These are phyloP conservation scores for Hypoxylon perforatum DNA, from an alignment of 495 filamentous ascomycete genomes.

Conservation along the genomic window DNA sequence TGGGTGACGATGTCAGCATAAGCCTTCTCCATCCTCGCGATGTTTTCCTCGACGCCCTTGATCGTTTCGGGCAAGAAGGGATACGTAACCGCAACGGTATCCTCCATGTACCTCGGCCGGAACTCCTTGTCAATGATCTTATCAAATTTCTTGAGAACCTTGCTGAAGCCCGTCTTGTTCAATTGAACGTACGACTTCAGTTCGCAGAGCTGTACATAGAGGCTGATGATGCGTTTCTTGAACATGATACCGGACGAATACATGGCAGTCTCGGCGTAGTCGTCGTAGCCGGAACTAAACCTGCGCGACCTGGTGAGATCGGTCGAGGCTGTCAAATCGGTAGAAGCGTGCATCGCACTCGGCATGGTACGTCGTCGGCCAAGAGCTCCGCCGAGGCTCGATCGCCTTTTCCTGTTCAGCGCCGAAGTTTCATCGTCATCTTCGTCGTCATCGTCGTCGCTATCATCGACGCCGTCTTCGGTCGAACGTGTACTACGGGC, in stretches of 20 bases:
- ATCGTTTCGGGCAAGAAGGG: slow-evolving; percentile 80
- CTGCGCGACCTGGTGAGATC: slow-evolving; percentile 63
- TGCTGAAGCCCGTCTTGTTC: slow-evolving; percentile 95
- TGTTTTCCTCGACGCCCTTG: slow-evolving; percentile 73
- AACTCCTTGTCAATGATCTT: slow-evolving; percentile 89
- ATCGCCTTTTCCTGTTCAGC: slow-evolving; percentile 56
- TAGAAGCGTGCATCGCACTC: slow-evolving; percentile 53
- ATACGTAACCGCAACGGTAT: slow-evolving; percentile 76
- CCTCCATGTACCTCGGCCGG: slow-evolving; percentile 76
- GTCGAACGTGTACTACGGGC: slow-evolving; percentile 56
- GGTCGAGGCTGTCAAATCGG: slow-evolving; percentile 67
- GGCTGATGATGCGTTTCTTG: slow-evolving; percentile 87
- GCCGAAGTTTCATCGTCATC: slow-evolving; percentile 65
- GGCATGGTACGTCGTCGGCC: slow-evolving; percentile 52
- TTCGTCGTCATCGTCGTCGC: slow-evolving; percentile 75
- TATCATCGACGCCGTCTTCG: slow-evolving; percentile 62
- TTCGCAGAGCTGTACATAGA: slow-evolving; percentile 95
- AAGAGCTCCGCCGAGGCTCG: slow-evolving; percentile 43
- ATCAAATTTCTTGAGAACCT: slow-evolving; percentile 98
- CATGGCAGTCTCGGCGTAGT: slow-evolving; percentile 79
- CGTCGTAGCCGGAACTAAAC: slow-evolving; percentile 71
- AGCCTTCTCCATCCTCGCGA: slow-evolving; percentile 75
- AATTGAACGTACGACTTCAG: slow-evolving; percentile 95
- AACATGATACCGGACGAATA: slow-evolving; percentile 86
- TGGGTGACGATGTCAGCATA: slow-evolving; percentile 86